These are phyloP conservation scores for Dryas octopetala DNA, from an alignment of 306 rosid genomes.

Conservation along the genomic window DNA sequence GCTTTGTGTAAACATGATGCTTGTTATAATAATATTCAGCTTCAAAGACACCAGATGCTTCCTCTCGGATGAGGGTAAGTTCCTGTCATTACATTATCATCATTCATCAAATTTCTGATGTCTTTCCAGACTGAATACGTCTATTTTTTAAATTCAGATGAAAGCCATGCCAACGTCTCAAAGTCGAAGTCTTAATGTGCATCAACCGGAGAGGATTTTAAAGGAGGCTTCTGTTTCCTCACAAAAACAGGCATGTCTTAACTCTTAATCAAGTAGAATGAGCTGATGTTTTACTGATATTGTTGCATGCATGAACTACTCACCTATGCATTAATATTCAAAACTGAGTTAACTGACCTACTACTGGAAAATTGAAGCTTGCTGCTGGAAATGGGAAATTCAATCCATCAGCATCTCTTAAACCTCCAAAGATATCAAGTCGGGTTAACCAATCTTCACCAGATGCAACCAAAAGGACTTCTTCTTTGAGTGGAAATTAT, in stretches of 20 bases:
- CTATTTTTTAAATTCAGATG: slow-evolving; percentile 33
- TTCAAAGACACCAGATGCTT: slow-evolving; percentile 20
- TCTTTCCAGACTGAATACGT: not conserved
- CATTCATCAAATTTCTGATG: not conserved
- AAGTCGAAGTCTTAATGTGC: slow-evolving; percentile 26
- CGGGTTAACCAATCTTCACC: slow-evolving; percentile 14
- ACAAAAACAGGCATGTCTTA: slow-evolving; percentile 28
- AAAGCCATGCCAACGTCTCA: slow-evolving; percentile 23
- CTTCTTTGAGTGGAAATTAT: slow-evolving; percentile 27
- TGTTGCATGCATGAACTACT: not conserved
- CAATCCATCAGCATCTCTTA: slow-evolving; percentile 33
- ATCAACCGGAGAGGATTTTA: slow-evolving; percentile 21
- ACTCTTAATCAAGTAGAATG: not conserved
- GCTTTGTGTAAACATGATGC: not conserved
- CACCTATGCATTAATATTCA: not conserved
- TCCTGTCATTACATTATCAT: slow-evolving; percentile 14
- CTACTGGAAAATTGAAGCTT: slow-evolving; percentile 26
- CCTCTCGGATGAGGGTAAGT: slow-evolving; percentile 38
- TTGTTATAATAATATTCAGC: slow-evolving; percentile 36
- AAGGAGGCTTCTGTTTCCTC: slow-evolving; percentile 20
- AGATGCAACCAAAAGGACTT: slow-evolving; percentile 33
- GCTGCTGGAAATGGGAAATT: slow-evolving; percentile 30
- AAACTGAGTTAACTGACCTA: not conserved
- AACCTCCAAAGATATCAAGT: slow-evolving; percentile 40
- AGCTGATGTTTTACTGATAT: not conserved